A percentile compares a stretch with the other conserved stretches of the same genome.
These are phyloP conservation scores for Saccharomycopsis sp. DNA, from an alignment of 805 yeast species.

Conservation along the genomic window DNA sequence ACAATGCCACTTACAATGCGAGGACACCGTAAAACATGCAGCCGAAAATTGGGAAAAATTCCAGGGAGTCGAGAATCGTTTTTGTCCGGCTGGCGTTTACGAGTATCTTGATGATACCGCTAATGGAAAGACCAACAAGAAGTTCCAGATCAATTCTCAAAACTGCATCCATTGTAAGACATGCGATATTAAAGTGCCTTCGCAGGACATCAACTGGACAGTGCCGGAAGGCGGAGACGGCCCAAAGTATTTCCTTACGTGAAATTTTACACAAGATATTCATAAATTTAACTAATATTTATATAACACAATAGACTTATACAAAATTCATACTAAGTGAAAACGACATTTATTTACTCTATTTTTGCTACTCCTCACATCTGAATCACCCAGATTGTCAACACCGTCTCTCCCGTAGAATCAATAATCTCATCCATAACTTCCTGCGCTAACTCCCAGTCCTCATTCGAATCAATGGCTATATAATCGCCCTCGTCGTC, in stretches of 20 bases:
- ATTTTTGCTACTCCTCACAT: no score
- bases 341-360: no score
- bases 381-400: slow-evolving; percentile 37
- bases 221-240: slow-evolving; percentile 99
- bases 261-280: no score
- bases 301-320: no score
- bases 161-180: slow-evolving; percentile 98
- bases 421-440: slow-evolving; percentile 41
- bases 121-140: slow-evolving; percentile 35
- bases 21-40: slow-evolving; percentile 22
- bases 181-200: slow-evolving; percentile 94
- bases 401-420: slow-evolving; percentile 36
- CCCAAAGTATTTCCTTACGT: slow-evolving; percentile 88
- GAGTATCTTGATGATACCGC: slow-evolving; percentile 71
- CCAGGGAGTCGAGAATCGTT: slow-evolving; percentile 83
- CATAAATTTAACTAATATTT: no score
- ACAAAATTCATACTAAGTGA: no score
- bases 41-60: slow-evolving; percentile 51
- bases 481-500: slow-evolving; percentile 97
- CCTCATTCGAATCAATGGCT: slow-evolving; percentile 77
- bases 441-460: slow-evolving; percentile 80
- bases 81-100: slow-evolving; percentile 98
- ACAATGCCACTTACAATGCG: slow-evolving; percentile 74
- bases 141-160: slow-evolving; percentile 90
- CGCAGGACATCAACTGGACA: slow-evolving; percentile 90